Evolutionary conservation across 306 rosid species (phyloP).

Genomic region (Rubus idaeus): DNA sequence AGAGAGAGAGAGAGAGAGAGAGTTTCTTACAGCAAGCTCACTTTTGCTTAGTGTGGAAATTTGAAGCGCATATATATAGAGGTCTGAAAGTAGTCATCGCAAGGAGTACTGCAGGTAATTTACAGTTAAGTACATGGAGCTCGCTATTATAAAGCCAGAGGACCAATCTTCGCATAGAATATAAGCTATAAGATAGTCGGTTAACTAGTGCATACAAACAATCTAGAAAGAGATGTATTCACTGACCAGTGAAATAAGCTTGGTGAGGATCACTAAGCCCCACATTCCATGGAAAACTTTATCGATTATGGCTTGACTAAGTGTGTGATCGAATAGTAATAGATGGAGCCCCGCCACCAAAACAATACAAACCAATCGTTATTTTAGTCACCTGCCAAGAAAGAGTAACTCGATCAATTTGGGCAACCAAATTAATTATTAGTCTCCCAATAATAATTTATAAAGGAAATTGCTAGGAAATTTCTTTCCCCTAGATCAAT

Average conservation of each 20-base stretch:
- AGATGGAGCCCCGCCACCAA: too few species aligned
- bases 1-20: background rate
- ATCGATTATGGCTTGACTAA: too few species aligned
- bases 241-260: background rate
- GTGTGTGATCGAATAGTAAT: too few species aligned
- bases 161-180: background rate
- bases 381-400: too few species aligned
- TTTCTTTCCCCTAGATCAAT: too few species aligned
- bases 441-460: too few species aligned
- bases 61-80: background rate
- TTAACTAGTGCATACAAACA: background rate
- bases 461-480: too few species aligned
- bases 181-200: background rate
- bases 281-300: too few species aligned
- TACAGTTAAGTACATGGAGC: background rate
- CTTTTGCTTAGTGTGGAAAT: background rate
- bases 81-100: background rate
- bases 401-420: too few species aligned
- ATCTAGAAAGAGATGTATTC: background rate
- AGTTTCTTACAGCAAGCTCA: background rate
- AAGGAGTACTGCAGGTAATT: background rate
- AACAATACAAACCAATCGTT: too few species aligned
- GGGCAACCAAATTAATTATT: too few species aligned
- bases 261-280: background rate
- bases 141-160: background rate